These are phyloP conservation scores for Protomyces lactucae-debilis DNA, from an alignment of 1,139 yeast species.

Conservation along the genomic window DNA sequence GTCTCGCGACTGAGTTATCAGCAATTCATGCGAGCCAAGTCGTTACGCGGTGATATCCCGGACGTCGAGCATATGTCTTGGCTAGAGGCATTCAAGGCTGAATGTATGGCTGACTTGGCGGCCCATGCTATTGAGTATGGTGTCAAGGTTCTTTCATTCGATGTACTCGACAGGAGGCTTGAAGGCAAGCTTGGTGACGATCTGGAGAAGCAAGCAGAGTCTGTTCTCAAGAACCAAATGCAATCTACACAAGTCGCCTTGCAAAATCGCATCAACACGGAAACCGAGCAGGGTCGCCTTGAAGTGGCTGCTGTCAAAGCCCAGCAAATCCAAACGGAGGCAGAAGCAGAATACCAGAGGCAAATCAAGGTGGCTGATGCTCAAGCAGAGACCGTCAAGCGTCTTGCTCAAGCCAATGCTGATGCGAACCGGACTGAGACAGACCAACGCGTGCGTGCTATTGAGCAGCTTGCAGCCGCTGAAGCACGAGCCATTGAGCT, in stretches of 20 bases:
- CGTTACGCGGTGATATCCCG: conserved; percentile 10
- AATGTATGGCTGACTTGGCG: conserved; percentile 15
- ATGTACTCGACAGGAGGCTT: conserved; percentile 16
- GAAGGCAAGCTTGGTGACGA: conserved; percentile 22
- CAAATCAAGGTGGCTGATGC: conserved; percentile 15
- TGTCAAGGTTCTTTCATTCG: conserved; percentile 14
- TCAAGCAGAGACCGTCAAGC: conserved; percentile 15
- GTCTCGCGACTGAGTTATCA: conserved; percentile 10
- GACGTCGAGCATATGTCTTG: conserved; percentile 13
- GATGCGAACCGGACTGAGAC: conserved; percentile 17
- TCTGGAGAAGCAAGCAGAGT: conserved; percentile 17
- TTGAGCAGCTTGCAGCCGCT: conserved; percentile 14
- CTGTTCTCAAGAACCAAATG: conserved; percentile 13
- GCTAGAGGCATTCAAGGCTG: conserved; percentile 20
- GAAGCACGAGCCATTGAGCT: conserved; percentile 10
- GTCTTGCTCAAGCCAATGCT: conserved; percentile 17
- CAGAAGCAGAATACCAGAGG: conserved; percentile 6
- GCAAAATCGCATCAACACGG: conserved; percentile 17
- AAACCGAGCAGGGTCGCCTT: conserved; percentile 15
- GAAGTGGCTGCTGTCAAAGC: conserved; percentile 10
- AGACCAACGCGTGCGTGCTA: conserved; percentile 2
- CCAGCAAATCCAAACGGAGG: conserved; percentile 9
- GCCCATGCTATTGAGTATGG: conserved; percentile 20
- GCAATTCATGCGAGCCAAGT: conserved; percentile 17
- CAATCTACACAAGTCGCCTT: conserved; percentile 12